These are phyloP conservation scores for Globisporangium emineosum DNA, from an alignment of 352 stramenopile genomes.

Conservation along the genomic window DNA sequence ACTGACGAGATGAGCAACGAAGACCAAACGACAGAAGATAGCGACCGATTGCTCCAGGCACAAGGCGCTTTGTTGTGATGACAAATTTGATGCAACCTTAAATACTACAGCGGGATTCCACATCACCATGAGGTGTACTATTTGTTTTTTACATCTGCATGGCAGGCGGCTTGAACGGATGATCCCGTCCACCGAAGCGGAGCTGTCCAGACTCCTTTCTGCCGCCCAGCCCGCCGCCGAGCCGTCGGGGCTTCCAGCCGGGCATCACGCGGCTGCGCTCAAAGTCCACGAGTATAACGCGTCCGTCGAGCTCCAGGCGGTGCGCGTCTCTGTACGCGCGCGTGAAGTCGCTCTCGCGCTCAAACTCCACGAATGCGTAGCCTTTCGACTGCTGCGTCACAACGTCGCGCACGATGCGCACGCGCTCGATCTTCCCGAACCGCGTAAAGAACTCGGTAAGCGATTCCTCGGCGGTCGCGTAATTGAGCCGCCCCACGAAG, in stretches of 20 bases:
- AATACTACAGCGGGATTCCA: too few relatives aligned
- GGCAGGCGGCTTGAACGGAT: conserved; percentile 59
- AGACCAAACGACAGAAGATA: not conserved
- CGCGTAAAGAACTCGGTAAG: conserved; percentile 37
- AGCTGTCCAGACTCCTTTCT: conserved; percentile 80
- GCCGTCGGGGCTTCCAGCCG: conserved; percentile 76
- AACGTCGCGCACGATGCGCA: conserved; percentile 68
- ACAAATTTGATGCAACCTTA: too few relatives aligned
- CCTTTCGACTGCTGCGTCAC: conserved; percentile 60
- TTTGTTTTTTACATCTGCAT: not conserved
- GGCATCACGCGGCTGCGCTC: conserved; percentile 76
- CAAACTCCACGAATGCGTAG: conserved; percentile 82
- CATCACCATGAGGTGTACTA: not conserved
- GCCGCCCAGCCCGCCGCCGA: conserved; percentile 74
- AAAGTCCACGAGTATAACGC: conserved; percentile 68
- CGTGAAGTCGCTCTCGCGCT: conserved; percentile 47
- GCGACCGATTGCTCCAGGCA: conserved; percentile 22
- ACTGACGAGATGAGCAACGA: not conserved
- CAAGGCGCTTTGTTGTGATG: too few relatives aligned
- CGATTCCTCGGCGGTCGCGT: conserved; percentile 50
- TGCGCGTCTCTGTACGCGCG: conserved; percentile 58
- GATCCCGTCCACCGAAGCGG: conserved; percentile 73
- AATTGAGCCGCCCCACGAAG: conserved; percentile 68
- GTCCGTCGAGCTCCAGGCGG: conserved; percentile 52
- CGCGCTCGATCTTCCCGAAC: conserved; percentile 43